phyloP scores from a whole-genome alignment of 2,329 filamentous ascomycete species.

The Clonostachys rosea region DNA sequence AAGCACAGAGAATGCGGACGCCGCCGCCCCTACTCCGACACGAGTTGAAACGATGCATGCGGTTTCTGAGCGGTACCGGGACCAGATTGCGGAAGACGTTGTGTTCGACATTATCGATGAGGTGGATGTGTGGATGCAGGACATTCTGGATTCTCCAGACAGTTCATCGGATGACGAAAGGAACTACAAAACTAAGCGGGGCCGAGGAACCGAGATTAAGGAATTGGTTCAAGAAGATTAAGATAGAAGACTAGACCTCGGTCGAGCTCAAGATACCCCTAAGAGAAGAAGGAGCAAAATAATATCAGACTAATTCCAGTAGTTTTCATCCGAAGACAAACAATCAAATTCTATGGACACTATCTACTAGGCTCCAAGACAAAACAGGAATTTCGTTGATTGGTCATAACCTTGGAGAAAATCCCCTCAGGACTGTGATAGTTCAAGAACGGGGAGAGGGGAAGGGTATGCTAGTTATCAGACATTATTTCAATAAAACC shows the following conservation, averaged over 20 bases:
- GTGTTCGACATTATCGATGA: conserved; percentile 93
- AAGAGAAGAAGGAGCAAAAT: no score
- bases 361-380: no score
- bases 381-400: no score
- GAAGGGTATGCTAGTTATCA: no score
- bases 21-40: conserved; percentile 20
- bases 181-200: conserved; percentile 34
- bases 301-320: no score
- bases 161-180: conserved; percentile 37
- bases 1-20: conserved; percentile 41
- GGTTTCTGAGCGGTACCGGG: conserved; percentile 75
- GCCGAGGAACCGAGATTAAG: conserved; percentile 50
- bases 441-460: no score
- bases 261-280: no score
- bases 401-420: no score
- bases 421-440: no score
- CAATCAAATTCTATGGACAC: no score
- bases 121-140: conserved; percentile 82
- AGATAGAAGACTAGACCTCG: not conserved
- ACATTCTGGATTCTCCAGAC: conserved; percentile 48
- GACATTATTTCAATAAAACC: no score
- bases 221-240: conserved; percentile 61
- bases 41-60: conserved; percentile 39
- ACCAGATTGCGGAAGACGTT: conserved; percentile 93
- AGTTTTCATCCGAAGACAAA: no score